These are phyloP conservation scores for Agaricus subrufescens DNA, from an alignment of 768 basidiomycete species.

Conservation along the genomic window DNA sequence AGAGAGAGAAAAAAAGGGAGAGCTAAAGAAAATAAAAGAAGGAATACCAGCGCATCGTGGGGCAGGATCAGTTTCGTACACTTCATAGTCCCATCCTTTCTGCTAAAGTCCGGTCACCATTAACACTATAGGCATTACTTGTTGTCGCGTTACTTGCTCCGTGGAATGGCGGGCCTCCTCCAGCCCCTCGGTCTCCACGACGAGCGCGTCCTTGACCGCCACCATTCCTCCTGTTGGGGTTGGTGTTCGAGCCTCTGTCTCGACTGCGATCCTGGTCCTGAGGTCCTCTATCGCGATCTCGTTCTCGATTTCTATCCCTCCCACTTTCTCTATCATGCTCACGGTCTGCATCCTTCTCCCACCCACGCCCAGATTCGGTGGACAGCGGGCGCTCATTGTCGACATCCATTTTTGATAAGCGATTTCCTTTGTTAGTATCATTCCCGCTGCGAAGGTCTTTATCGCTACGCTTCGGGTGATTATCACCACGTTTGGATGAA, in stretches of 20 bases:
- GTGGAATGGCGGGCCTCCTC: conserved; percentile 28
- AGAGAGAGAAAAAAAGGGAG: conserved; percentile 5
- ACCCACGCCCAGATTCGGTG: conserved; percentile 3
- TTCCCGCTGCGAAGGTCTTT: conserved; percentile 5
- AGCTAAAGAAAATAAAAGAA: conserved; percentile 6
- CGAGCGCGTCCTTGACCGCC: conserved; percentile 4
- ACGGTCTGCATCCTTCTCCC: conserved; percentile 16
- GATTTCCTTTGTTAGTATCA: conserved; percentile 9
- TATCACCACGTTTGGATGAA: conserved; percentile 10
- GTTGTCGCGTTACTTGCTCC: conserved; percentile 22
- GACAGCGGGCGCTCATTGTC: conserved; percentile 52
- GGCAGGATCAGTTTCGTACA: conserved; percentile 9
- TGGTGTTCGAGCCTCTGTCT: conserved; percentile 15
- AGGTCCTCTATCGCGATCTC: conserved; percentile 27
- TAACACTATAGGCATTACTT: conserved; percentile 31
- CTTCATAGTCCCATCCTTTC: conserved; percentile 75
- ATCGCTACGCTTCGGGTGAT: conserved; percentile 9
- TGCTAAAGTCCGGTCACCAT: conserved; percentile 74
- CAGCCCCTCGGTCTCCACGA: conserved; percentile 25
- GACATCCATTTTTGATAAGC: conserved; percentile 43
- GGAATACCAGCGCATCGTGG: neutral
- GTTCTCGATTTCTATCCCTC: too few relatives aligned
- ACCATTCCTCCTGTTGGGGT: conserved; percentile 1
- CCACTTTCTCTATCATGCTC: conserved; percentile 25
- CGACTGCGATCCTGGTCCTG: conserved; percentile 22